These are phyloP conservation scores for Saccharum officinarum DNA, from an alignment of 176 grass and related monocot genomes.

Conservation along the genomic window DNA sequence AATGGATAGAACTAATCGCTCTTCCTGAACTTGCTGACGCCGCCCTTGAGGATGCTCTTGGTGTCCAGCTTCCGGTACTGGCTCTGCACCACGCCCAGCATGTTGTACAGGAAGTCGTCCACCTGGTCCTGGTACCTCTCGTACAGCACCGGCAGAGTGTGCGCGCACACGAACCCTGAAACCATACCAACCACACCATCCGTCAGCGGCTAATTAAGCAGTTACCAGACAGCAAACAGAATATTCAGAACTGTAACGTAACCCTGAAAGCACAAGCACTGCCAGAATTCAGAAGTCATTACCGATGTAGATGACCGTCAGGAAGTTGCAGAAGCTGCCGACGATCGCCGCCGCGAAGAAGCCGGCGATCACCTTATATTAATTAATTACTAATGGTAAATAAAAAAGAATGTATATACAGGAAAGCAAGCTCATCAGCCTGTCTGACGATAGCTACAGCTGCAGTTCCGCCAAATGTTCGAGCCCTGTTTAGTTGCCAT, in stretches of 20 bases:
- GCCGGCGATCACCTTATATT: conserved; percentile 56
- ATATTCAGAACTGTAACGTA: neutral
- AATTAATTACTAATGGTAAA: no score
- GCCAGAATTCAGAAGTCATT: neutral
- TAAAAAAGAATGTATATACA: neutral
- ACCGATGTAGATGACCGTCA: conserved; percentile 90
- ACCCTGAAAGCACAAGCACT: neutral
- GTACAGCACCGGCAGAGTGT: conserved; percentile 78
- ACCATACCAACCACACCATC: neutral
- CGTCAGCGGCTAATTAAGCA: no score
- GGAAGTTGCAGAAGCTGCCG: conserved; percentile 85
- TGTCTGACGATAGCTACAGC: neutral
- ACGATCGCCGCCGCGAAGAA: conserved; percentile 58
- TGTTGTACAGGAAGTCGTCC: conserved; percentile 61
- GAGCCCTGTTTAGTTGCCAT: no score
- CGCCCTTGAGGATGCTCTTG: conserved; percentile 57
- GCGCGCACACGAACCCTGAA: conserved; percentile 83
- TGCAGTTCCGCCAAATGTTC: neutral
- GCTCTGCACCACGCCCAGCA: conserved; percentile 63
- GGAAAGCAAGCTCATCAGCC: neutral
- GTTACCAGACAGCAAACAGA: neutral
- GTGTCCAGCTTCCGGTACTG: conserved; percentile 70
- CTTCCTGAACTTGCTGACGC: conserved; percentile 60
- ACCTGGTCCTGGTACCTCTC: conserved; percentile 91
- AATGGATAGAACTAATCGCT: conserved; percentile 25